A percentile compares a stretch with the other conserved stretches of the same genome.
phyloP scores from a whole-genome alignment of 1,284 basidiomycete genomes.

The Microbotryum intermedium region DNA sequence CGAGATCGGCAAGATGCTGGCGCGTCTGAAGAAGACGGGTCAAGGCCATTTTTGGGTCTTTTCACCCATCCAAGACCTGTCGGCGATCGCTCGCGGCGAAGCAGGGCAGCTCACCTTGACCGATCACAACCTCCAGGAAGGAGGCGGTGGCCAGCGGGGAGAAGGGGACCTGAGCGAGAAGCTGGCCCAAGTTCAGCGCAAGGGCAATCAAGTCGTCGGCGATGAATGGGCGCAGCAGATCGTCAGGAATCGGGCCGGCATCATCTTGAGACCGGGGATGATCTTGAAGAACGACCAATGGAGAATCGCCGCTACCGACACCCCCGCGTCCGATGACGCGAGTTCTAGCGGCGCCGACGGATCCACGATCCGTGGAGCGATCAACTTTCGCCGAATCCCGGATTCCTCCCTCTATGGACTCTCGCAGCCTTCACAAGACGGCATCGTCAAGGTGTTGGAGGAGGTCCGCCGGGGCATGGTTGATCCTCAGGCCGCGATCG shows the following conservation, averaged over 20 bases:
- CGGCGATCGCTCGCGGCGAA: conserved; percentile 45
- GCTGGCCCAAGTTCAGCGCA: conserved; percentile 54
- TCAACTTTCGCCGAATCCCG: conserved; percentile 85
- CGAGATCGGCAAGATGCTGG: conserved; percentile 83
- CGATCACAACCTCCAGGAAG: too few relatives aligned
- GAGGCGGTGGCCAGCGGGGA: conserved; percentile 33
- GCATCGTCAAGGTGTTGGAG: conserved; percentile 72
- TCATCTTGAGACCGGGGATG: conserved; percentile 80
- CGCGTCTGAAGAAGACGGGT: conserved; percentile 67
- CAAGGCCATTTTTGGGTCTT: conserved; percentile 70
- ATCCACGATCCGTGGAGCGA: conserved; percentile 63
- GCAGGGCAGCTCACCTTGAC: conserved; percentile 21
- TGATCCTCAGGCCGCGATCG: conserved; percentile 55
- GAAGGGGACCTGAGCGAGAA: conserved; percentile 18
- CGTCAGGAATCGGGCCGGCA: conserved; percentile 83
- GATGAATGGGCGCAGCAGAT: conserved; percentile 92
- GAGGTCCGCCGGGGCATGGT: conserved; percentile 45
- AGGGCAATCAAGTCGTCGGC: conserved; percentile 73
- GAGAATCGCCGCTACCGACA: conserved; percentile 34
- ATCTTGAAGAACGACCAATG: conserved; percentile 78
- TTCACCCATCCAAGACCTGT: conserved; percentile 77
- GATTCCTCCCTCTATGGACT: conserved; percentile 80
- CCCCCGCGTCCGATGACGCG: too few relatives aligned
- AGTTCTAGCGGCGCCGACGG: conserved; percentile 7
- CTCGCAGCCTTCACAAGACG: conserved; percentile 81